Percentiles rank a stretch among this genome's conserved stretches.
These are phyloP conservation scores for Cucurbita argyrosperma DNA, from an alignment of 306 rosid genomes.

Conservation along the genomic window DNA sequence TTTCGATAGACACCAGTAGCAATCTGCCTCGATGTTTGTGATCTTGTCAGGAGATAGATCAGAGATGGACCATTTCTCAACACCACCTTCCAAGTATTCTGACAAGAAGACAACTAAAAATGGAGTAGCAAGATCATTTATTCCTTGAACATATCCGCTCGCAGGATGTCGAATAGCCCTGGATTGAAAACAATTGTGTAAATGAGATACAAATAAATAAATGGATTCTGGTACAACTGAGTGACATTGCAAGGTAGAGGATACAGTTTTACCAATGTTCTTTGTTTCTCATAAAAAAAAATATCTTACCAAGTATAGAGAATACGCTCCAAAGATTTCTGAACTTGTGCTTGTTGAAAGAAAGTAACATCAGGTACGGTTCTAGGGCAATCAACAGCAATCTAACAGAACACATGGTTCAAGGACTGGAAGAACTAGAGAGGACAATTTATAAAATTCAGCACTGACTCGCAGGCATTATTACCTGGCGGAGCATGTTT, in stretches of 20 bases:
- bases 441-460: not conserved
- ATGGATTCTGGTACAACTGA: not conserved
- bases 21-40: constrained; percentile 70
- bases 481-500: constrained; percentile 96
- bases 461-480: not conserved
- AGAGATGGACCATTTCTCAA: constrained; percentile 61
- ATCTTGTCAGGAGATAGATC: constrained; percentile 55
- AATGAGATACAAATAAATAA: not conserved
- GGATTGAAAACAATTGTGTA: constrained; percentile 6
- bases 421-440: constrained; percentile 4
- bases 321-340: constrained; percentile 85
- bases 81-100: constrained; percentile 61
- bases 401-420: constrained; percentile 29
- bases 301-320: constrained; percentile 69
- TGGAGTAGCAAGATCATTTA: constrained; percentile 91
- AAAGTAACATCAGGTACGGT: constrained; percentile 88
- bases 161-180: constrained; percentile 99
- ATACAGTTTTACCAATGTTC: not conserved
- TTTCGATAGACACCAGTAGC: constrained; percentile 90
- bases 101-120: constrained; percentile 86
- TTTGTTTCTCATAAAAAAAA: not conserved
- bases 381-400: constrained; percentile 86
- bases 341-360: constrained; percentile 79
- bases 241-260: not conserved
- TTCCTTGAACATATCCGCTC: constrained; percentile 98